phyloP scores from a whole-genome alignment of 2,329 filamentous ascomycete species.

The Xenosphaeropsis pyriputrescens region DNA sequence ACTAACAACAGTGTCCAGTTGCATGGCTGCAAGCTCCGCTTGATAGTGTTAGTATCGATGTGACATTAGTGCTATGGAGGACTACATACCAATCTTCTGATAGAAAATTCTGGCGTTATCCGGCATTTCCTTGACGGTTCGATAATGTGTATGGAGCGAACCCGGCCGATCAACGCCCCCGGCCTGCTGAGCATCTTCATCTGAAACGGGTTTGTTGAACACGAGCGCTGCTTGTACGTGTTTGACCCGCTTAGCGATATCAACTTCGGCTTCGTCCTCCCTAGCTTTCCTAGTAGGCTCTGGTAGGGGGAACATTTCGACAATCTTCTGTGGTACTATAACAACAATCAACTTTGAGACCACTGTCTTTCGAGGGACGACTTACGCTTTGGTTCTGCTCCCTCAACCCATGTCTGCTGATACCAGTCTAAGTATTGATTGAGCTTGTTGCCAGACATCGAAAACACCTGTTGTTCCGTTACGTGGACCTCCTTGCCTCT shows the following conservation, averaged over 20 bases:
- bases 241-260: constrained; percentile 8
- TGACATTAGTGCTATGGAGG: neutral
- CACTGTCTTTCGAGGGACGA: neutral
- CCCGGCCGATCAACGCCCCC: constrained; percentile 16
- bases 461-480: constrained; percentile 44
- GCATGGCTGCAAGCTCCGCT: constrained; percentile 2
- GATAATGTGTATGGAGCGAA: constrained; percentile 20
- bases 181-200: constrained; percentile 4
- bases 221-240: constrained; percentile 11
- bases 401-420: constrained; percentile 45
- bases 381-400: constrained; percentile 23
- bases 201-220: constrained; percentile 12
- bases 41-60: neutral
- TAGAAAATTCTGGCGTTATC: constrained; percentile 26
- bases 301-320: constrained; percentile 19
- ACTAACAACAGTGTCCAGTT: constrained; percentile 1
- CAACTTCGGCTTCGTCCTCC: constrained; percentile 6
- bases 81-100: constrained; percentile 21
- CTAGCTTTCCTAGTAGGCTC: constrained; percentile 9
- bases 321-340: constrained; percentile 17
- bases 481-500: constrained; percentile 34
- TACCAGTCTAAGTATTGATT: constrained; percentile 75
- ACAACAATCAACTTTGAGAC: constrained; percentile 2
- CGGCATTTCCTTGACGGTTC: constrained; percentile 25
- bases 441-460: constrained; percentile 44